Percentiles rank a stretch among this genome's conserved stretches.
These are phyloP conservation scores for Phlyctochytrium arcticum DNA, from an alignment of 192 early-diverging fungal species.

Conservation along the genomic window DNA sequence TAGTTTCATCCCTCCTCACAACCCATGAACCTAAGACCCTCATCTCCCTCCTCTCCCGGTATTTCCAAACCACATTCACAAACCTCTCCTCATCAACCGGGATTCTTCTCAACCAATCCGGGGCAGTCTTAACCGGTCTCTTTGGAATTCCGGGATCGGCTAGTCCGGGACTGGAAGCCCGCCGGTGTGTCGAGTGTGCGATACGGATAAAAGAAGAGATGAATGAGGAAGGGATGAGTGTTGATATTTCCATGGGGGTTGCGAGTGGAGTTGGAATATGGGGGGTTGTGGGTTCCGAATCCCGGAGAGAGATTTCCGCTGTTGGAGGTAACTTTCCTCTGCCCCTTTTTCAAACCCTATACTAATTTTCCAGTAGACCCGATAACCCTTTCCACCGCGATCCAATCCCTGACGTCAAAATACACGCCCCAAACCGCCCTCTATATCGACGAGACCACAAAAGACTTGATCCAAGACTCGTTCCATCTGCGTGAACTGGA, in stretches of 20 bases:
- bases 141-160: too few relatives aligned
- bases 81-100: too few relatives aligned
- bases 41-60: too few relatives aligned
- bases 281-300: conserved; percentile 23
- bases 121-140: too few relatives aligned
- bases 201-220: conserved; percentile 21
- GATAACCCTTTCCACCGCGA: background rate
- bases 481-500: conserved; percentile 49
- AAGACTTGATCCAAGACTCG: conserved; percentile 30
- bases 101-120: too few relatives aligned
- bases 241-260: conserved; percentile 40
- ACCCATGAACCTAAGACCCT: too few relatives aligned
- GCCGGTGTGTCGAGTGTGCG: conserved; percentile 1
- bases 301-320: background rate
- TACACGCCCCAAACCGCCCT: conserved; percentile 29
- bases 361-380: background rate
- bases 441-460: conserved; percentile 35
- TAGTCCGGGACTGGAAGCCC: background rate
- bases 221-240: conserved; percentile 20
- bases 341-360: background rate
- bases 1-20: too few relatives aligned
- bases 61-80: too few relatives aligned
- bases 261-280: conserved; percentile 27
- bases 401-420: background rate
- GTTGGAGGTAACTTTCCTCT: conserved; percentile 22